Evolutionary conservation across 75 land plant species (phyloP).

Genomic region (Cunninghamia lanceolata): DNA sequence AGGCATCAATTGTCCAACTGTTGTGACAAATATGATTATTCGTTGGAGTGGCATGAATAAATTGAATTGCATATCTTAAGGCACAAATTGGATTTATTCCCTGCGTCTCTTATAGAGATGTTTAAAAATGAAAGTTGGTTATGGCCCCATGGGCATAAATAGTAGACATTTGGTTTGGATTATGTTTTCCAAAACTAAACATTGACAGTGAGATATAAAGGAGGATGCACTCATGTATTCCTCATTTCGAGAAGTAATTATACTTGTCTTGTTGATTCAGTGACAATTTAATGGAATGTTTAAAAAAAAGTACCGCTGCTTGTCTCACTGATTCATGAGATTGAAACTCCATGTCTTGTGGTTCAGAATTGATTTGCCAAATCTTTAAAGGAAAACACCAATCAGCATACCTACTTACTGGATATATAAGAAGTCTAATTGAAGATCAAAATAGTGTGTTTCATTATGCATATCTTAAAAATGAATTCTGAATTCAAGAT

Average conservation of each 20-base stretch:
- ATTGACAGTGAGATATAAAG: not conserved
- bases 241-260: not conserved
- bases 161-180: not conserved
- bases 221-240: not conserved
- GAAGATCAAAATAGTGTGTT: not conserved
- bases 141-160: not conserved
- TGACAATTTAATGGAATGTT: not conserved
- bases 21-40: not conserved
- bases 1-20: not conserved
- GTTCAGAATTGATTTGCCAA: not conserved
- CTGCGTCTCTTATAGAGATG: not conserved
- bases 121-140: not conserved
- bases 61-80: not conserved
- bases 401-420: not conserved
- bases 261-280: not conserved
- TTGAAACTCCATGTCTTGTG: not conserved
- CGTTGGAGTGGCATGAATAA: not conserved
- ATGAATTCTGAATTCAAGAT: not conserved
- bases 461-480: not conserved
- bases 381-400: not conserved
- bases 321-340: not conserved
- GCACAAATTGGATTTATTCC: not conserved
- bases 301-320: not conserved
- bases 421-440: not conserved
- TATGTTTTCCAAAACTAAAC: not conserved